Percentiles rank a stretch among this genome's conserved stretches.
phyloP scores from a whole-genome alignment of 805 yeast genomes.

The Wickerhamiella australiensis region DNA sequence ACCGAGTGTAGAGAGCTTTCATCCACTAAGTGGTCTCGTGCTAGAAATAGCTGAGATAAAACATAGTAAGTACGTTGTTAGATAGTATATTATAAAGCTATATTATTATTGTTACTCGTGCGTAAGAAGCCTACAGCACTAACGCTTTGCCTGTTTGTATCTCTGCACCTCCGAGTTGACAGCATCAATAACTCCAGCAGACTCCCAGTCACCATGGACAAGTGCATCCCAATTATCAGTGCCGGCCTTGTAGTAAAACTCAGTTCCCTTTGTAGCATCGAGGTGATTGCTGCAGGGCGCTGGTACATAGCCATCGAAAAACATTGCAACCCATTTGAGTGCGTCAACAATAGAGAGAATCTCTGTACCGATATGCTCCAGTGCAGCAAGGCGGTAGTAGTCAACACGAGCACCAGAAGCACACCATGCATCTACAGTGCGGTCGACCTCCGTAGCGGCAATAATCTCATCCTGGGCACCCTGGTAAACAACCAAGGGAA shows the following conservation, averaged over 20 bases:
- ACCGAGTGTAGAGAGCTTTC: no score
- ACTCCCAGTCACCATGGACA: slow-evolving; percentile 1
- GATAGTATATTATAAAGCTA: no score
- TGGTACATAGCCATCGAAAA: slow-evolving; percentile 3
- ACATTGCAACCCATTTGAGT: neutral
- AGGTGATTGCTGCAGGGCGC: neutral
- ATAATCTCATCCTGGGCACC: slow-evolving; percentile 22
- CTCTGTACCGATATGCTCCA: neutral
- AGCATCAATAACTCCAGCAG: slow-evolving; percentile 1
- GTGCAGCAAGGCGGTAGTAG: slow-evolving; percentile 13
- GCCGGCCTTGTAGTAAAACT: neutral
- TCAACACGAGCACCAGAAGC: slow-evolving; percentile 18
- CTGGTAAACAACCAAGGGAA: slow-evolving; percentile 23
- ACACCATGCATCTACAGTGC: slow-evolving; percentile 20
- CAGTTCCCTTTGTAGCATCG: slow-evolving; percentile 4
- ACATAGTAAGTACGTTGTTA: no score
- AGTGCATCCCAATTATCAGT: neutral
- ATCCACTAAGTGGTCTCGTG: no score
- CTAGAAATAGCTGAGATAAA: no score
- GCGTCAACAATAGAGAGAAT: neutral
- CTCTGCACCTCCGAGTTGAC: neutral
- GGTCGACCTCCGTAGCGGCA: slow-evolving; percentile 16
- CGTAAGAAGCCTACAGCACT: no score
- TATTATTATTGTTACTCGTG: no score
- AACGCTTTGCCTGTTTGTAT: neutral